Base-by-base conservation (phyloP, 768 basidiomycete genomes). In the Termitomyces sp. region DNA sequence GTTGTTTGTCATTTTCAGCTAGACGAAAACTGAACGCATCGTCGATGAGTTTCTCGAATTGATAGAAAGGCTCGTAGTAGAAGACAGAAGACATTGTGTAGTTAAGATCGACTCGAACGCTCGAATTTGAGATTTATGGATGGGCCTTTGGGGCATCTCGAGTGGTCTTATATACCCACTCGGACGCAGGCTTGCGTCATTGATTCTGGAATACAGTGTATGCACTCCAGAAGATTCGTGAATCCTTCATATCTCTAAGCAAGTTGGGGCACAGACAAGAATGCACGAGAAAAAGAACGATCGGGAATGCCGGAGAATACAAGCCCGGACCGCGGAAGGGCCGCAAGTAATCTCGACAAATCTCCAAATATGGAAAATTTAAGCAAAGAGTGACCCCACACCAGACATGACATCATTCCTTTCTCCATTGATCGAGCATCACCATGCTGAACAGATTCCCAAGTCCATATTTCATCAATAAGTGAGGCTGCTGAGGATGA, bases 391-490 rank as follows among this genome's bases (percentile, higher is more conserved):
- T n/a, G n/a, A n/a, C n/a, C n/a, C n/a, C n/a, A n/a, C n/a, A n/a
- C n/a, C n/a, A n/a, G n/a, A n/a, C n/a, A n/a, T n/a, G n/a, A n/a
- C n/a, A n/a, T n/a, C 81, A 1, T 87, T 73, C 17, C 71, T 72
- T 0, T 71, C 69, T 0, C 66, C 74, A 58, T 97, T 98, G 37
- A 95, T 53, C 12, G 90, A 67, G 0, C 79, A 58, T 95, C 94
- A 1, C 92, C 94, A 58, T 95, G 91, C 57, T 92, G 86, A 3
- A 86, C 78, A 5, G 89, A 81, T 61, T 97, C 94, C 78, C 90
- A 87, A 0, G 81, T 65, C 92, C 92, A 95, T 1, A 94, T 75
- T 82, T 73, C 90, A 76, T 68, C 94, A 61, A 73, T 74, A 55
- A 68, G 14, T 12, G 60, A 53, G 1, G 66, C 70, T n/a, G 69